Evolutionary conservation across 257 asterid species (phyloP), one percentile per base, ranked within the genome.

Genomic region (Jasminum sambac): DNA sequence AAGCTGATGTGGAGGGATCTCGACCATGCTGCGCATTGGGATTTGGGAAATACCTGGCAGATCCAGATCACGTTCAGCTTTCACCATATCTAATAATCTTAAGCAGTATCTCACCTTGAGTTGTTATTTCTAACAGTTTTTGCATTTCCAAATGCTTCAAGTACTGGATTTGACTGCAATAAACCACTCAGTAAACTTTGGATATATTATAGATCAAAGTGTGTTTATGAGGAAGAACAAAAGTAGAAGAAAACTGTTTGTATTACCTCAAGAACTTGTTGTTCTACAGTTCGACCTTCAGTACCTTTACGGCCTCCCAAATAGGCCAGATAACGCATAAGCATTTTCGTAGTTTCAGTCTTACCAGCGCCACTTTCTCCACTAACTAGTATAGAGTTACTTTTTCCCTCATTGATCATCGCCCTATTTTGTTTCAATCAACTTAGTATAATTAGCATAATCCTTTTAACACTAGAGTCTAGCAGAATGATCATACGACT

Each of bases 291-390:
- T 66, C 99, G 79, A 66, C 91, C 96, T 89, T 89, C 98, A 63
- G 96, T 85, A 70, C 92, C 95, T 85, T 87, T 95, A 76, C 90
- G 95, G 66, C 99, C 99, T 24, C 99, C 99, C 88, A 95, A 76
- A 86, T 80, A 88, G 67, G 99, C 99, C 72, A 95, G 96, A 81
- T 91, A 95, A 23, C 76, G 86, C 99, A 95, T 95, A 83, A 95
- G 98, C 99, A 95, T 95, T 90, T 91, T 94, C 57, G 99, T 91
- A 25, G 97, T 94, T 89, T 94, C 97, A 14, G 99, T 94, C 85
- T 94, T 94, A 72, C 99, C 99, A 55, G 99, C 97, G 71, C 99
- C 99, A 83, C 99, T 94, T 88, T 94, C 99, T 73, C 99, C 99
- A 74, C 99, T 94, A 11, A 94, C 99, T 69, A 94, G 78, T 73